Evolutionary conservation across 1,139 yeast genomes (phyloP).

Genomic region (Saccharomyces hybrid): DNA sequence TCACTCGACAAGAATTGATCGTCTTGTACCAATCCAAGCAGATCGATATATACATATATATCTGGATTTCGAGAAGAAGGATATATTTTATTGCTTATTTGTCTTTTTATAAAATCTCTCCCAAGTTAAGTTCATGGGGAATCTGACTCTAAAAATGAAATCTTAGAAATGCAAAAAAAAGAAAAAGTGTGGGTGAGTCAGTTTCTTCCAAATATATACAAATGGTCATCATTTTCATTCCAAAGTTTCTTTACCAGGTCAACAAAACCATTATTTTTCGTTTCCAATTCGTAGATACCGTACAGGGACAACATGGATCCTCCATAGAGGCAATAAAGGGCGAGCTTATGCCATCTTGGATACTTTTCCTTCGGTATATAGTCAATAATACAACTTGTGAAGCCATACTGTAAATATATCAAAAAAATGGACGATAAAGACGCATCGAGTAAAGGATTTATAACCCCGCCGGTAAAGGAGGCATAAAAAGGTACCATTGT

Average conservation of each 20-base stretch:
- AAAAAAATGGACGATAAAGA: constrained; percentile 54
- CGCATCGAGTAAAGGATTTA: constrained; percentile 65
- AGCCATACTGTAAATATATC: constrained; percentile 73
- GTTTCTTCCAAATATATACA: constrained; percentile 23
- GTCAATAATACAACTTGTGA: constrained; percentile 80
- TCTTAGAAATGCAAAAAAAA: neutral
- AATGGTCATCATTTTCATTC: constrained; percentile 30
- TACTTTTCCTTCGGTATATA: constrained; percentile 81
- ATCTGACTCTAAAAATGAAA: neutral
- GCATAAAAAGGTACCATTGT: constrained; percentile 63
- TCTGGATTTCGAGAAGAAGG: neutral
- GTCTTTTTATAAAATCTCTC: neutral
- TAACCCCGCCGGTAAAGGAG: constrained; percentile 38
- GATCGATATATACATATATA: neutral
- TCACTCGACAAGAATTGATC: no score
- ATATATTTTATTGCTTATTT: neutral
- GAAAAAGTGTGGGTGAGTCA: constrained; percentile 1
- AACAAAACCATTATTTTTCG: constrained; percentile 53
- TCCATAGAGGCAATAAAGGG: constrained; percentile 55
- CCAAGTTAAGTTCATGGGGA: neutral
- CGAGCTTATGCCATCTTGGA: constrained; percentile 60
- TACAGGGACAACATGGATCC: constrained; percentile 70
- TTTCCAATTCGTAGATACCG: constrained; percentile 79
- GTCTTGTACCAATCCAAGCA: neutral
- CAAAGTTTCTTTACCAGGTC: constrained; percentile 42